Percentiles rank a stretch among this genome's conserved stretches.
Evolutionary conservation across 768 basidiomycete genomes (phyloP).

Genomic region (Trametes cingulata): DNA sequence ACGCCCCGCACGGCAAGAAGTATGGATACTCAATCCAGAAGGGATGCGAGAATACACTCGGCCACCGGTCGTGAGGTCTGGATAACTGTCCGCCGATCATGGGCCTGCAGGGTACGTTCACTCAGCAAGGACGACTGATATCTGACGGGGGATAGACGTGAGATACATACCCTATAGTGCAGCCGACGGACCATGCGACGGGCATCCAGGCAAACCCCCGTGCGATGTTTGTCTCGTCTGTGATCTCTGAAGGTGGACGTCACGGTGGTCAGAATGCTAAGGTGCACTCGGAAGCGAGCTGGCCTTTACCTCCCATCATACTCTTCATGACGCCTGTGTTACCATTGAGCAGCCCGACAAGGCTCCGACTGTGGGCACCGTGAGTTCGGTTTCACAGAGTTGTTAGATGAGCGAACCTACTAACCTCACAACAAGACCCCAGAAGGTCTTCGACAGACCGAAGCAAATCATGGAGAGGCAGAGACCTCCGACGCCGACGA

Average conservation of each 20-base stretch:
- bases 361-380: slow-evolving; percentile 51
- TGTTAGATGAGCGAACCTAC: too few relatives aligned
- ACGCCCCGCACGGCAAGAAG: slow-evolving; percentile 37
- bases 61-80: slow-evolving; percentile 37
- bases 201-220: slow-evolving; percentile 34
- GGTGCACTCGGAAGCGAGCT: not conserved
- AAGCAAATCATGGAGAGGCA: slow-evolving; percentile 36
- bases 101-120: slow-evolving; percentile 24
- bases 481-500: slow-evolving; percentile 37
- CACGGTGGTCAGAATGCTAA: not conserved
- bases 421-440: slow-evolving; percentile 32
- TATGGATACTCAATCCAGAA: slow-evolving; percentile 39
- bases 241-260: slow-evolving; percentile 27
- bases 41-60: slow-evolving; percentile 28
- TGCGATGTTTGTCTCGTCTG: slow-evolving; percentile 39
- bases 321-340: slow-evolving; percentile 76
- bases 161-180: slow-evolving; percentile 30
- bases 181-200: slow-evolving; percentile 33
- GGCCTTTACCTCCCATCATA: slow-evolving; percentile 46
- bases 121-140: too few relatives aligned
- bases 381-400: too few relatives aligned
- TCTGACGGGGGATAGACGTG: too few relatives aligned
- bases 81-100: slow-evolving; percentile 37
- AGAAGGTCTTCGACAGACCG: slow-evolving; percentile 38
- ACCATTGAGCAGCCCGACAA: slow-evolving; percentile 70